Conservation (phyloP, 768 basidiomycete genomes). For the Plicaturopsis crispa region DNA sequence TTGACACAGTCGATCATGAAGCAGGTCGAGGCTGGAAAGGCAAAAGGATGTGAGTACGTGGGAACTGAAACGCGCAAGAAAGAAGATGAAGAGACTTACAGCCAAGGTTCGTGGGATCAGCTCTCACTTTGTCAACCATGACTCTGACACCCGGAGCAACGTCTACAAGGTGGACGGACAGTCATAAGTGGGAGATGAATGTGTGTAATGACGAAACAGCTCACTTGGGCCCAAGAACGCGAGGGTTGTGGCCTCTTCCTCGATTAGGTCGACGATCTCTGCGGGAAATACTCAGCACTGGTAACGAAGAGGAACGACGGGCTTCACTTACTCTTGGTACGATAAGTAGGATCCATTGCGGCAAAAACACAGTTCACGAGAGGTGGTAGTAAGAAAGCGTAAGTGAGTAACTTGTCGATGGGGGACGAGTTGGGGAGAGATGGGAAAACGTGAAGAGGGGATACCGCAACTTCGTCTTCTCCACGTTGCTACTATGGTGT, state of each 20-base stretch:
- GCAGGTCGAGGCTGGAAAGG: constrained; percentile 19
- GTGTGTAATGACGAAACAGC: constrained; percentile 15
- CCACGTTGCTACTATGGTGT: no score
- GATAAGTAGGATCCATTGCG: constrained; percentile 13
- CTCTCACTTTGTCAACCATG: constrained; percentile 15
- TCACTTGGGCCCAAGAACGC: constrained; percentile 18
- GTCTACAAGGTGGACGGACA: constrained; percentile 19
- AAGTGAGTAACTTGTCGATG: constrained; percentile 5
- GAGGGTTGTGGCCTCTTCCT: constrained; percentile 13
- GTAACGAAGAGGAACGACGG: constrained; percentile 18
- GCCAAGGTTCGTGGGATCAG: constrained; percentile 11
- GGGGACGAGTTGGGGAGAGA: not conserved
- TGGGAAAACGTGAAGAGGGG: no score
- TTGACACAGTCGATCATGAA: constrained; percentile 20
- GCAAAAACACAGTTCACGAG: constrained; percentile 6
- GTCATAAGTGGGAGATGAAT: constrained; percentile 17
- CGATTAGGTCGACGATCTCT: constrained; percentile 17
- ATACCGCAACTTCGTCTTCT: no score
- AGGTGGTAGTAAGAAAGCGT: constrained; percentile 8
- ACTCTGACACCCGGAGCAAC: constrained; percentile 14
- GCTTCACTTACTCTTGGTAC: constrained; percentile 18
- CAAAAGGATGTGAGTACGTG: no score
- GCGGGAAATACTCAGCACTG: constrained; percentile 19
- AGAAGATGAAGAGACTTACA: constrained; percentile 19
- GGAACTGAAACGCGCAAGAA: constrained; percentile 18